These are phyloP conservation scores for Hansenula sp. DNA, from an alignment of 1,139 yeast species.

Conservation along the genomic window DNA sequence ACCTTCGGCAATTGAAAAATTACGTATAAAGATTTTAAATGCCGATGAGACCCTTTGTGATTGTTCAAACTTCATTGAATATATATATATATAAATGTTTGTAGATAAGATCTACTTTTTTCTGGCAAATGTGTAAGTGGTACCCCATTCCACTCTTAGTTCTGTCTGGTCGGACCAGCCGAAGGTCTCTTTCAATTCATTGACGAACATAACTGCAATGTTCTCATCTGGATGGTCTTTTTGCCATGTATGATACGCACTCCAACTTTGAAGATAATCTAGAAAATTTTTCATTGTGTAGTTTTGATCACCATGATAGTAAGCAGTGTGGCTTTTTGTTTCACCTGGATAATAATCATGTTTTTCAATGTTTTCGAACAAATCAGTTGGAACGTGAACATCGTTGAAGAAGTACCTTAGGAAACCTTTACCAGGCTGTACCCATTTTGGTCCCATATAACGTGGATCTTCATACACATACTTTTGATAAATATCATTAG, in stretches of 20 bases:
- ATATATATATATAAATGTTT: too few relatives aligned
- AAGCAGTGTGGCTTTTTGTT: constrained; percentile 19
- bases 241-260: constrained; percentile 69
- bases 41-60: too few relatives aligned
- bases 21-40: too few relatives aligned
- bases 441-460: constrained; percentile 67
- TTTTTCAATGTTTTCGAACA: constrained; percentile 37
- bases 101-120: too few relatives aligned
- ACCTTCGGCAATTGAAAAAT: too few relatives aligned
- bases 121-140: constrained; percentile 45
- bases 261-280: constrained; percentile 58
- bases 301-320: constrained; percentile 35
- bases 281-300: constrained; percentile 40
- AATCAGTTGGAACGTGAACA: constrained; percentile 36
- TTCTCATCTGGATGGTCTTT: constrained; percentile 31
- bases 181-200: constrained; percentile 34
- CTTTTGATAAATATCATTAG: constrained; percentile 33
- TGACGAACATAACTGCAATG: constrained; percentile 36
- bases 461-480: constrained; percentile 34
- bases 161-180: constrained; percentile 41
- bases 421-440: constrained; percentile 63
- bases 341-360: constrained; percentile 34
- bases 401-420: constrained; percentile 43
- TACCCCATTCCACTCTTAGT: constrained; percentile 53
- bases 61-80: too few relatives aligned